Evolutionary conservation across 495 filamentous ascomycete species (phyloP), one percentile per base, ranked within the genome.

Genomic region (Hypoxylon intermedium): DNA sequence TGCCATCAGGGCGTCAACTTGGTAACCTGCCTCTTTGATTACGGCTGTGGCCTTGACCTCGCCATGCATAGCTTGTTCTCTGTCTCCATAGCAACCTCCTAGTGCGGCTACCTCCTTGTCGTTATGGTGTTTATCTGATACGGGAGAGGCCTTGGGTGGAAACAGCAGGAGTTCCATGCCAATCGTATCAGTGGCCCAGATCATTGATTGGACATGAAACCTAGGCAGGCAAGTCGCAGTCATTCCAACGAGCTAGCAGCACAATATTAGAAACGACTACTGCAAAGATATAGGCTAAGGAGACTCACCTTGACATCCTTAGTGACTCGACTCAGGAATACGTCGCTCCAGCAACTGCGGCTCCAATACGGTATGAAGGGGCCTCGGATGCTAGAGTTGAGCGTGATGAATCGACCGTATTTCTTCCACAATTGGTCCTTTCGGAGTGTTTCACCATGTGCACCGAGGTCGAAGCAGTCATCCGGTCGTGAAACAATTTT

Each of bases 151-250:
- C 12, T 63, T 20, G 6, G 46, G 43, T 0, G 61, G 67, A 47
- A 59, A 42, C 5, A 76, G 68, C 2, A 75, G 58, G 6, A 70
- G 33, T 20, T 50, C 57, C 31, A 76, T 60, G 34, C 74, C 74
- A 15, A 61, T 20, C 12, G 36, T 9, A 57, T 76, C 74, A 16
- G 71, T 75, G 9, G 74, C 74, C 61, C 58, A 70, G 51, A 76
- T 67, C 69, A 72, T 74, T 51, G 69, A 64, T 41, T 75, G 69
- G 24, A 73, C 53, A 57, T 74, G 74, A 28, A 58, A 61, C 13
- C 42, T 44, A 6, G 69, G 68, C 11, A 28, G 26, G 56, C 72
- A 75, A 58, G 58, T 71, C 9, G 61, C 49, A 0, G 73, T 66
- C 65, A 70, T 70, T 12, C 72, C 72, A 2, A 73, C 72, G 6